These are phyloP conservation scores for Podila epigama DNA, from an alignment of 192 early-diverging fungal species.

Conservation along the genomic window DNA sequence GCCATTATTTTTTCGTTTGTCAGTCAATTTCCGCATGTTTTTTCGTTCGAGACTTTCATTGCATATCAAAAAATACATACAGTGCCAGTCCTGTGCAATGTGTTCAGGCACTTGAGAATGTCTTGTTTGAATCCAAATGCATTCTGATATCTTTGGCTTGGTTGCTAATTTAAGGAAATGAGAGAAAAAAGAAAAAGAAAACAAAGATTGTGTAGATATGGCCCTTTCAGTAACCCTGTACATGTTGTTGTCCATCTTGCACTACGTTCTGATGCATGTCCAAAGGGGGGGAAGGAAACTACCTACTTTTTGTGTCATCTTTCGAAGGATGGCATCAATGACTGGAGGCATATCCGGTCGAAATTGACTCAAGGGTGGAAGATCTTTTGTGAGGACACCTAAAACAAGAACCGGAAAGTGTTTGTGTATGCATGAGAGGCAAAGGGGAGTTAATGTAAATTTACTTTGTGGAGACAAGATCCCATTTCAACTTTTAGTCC, in stretches of 20 bases:
- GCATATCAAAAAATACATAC: slow-evolving; percentile 3
- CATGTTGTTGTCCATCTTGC: neutral
- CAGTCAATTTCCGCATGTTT: too few relatives aligned
- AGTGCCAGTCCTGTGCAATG: slow-evolving; percentile 18
- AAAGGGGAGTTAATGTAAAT: too few relatives aligned
- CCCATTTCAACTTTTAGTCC: too few relatives aligned
- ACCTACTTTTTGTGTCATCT: slow-evolving; percentile 42
- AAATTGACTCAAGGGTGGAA: slow-evolving; percentile 17
- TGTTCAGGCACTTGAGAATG: slow-evolving; percentile 31
- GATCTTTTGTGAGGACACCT: slow-evolving; percentile 35
- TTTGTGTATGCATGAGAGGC: neutral
- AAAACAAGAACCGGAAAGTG: neutral
- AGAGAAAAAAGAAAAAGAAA: neutral
- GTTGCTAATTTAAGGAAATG: slow-evolving; percentile 23
- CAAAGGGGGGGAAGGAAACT: neutral
- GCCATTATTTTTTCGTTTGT: too few relatives aligned
- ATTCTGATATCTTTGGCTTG: slow-evolving; percentile 44
- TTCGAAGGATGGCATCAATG: slow-evolving; percentile 28
- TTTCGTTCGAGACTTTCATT: too few relatives aligned
- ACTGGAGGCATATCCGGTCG: slow-evolving; percentile 38
- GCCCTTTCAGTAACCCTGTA: neutral
- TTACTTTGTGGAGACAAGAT: too few relatives aligned
- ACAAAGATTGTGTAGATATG: neutral
- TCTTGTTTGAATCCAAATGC: slow-evolving; percentile 48
- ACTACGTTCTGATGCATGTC: too few relatives aligned